Evolutionary conservation across 768 basidiomycete species (phyloP).

Genomic region (Cystobasidium tubakii): DNA sequence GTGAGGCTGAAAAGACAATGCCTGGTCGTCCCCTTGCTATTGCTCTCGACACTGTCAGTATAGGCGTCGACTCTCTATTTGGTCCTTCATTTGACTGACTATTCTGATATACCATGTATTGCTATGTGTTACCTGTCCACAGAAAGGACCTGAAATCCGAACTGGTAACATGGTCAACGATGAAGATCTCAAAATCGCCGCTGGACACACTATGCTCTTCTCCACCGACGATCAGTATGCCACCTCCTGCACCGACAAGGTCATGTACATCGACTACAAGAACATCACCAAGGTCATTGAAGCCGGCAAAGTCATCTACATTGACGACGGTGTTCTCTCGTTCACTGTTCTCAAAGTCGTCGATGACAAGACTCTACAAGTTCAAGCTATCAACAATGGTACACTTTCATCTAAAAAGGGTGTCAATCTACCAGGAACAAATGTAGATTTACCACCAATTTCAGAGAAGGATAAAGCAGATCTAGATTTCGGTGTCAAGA

Average conservation of each 20-base stretch:
- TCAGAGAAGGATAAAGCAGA: slow-evolving; percentile 98
- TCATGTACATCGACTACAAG: slow-evolving; percentile 88
- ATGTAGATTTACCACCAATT: slow-evolving; percentile 92
- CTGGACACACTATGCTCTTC: slow-evolving; percentile 89
- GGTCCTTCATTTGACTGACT: neutral
- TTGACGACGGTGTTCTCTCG: slow-evolving; percentile 73
- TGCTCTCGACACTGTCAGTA: slow-evolving; percentile 85
- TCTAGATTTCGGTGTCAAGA: slow-evolving; percentile 87
- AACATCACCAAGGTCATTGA: slow-evolving; percentile 93
- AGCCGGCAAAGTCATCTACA: slow-evolving; percentile 93
- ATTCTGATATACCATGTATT: slow-evolving; percentile 21
- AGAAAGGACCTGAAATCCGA: slow-evolving; percentile 99
- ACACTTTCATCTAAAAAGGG: slow-evolving; percentile 93
- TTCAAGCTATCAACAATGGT: slow-evolving; percentile 86
- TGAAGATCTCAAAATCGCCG: slow-evolving; percentile 74
- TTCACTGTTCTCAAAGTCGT: slow-evolving; percentile 45
- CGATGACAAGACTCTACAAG: slow-evolving; percentile 63
- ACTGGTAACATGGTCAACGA: slow-evolving; percentile 85
- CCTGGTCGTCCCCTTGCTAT: slow-evolving; percentile 88
- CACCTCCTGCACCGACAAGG: slow-evolving; percentile 71
- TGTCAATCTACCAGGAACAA: slow-evolving; percentile 96
- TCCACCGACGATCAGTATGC: slow-evolving; percentile 75
- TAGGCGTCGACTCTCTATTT: neutral
- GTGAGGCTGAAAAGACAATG: slow-evolving; percentile 68
- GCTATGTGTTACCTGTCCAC: no score